These are phyloP conservation scores for Penicillium simplicissimum DNA, from an alignment of 495 filamentous ascomycete species.

Conservation along the genomic window DNA sequence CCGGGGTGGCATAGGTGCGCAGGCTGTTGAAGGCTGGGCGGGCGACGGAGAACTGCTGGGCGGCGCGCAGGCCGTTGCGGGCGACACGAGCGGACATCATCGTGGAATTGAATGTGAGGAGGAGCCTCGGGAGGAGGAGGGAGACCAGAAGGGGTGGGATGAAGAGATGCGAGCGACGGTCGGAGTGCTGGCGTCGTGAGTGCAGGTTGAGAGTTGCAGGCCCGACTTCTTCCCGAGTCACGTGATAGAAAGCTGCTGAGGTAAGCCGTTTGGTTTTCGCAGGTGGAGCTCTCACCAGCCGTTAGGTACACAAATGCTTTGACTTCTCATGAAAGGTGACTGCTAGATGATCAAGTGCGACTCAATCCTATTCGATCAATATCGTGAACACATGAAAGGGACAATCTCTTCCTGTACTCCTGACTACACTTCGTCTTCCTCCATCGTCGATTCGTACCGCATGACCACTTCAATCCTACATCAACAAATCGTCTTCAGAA, in stretches of 20 bases:
- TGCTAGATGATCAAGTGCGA: neutral
- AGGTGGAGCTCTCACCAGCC: neutral
- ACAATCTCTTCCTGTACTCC: no score
- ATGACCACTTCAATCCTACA: neutral
- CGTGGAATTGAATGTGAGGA: conserved; percentile 29
- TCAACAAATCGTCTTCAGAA: neutral
- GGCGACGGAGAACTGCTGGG: conserved; percentile 49
- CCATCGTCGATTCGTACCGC: neutral
- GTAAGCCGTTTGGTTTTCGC: conserved; percentile 13
- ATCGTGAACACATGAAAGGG: no score
- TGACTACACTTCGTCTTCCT: neutral
- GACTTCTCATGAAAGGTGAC: neutral
- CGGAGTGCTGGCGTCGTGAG: conserved; percentile 33
- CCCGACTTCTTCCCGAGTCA: conserved; percentile 48
- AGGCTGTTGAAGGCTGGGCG: conserved; percentile 48
- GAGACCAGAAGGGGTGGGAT: conserved; percentile 27
- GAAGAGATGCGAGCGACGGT: conserved; percentile 33
- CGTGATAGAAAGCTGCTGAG: conserved; percentile 37
- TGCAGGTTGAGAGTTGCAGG: conserved; percentile 38
- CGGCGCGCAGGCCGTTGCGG: conserved; percentile 52
- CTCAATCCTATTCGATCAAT: no score
- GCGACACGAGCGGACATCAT: conserved; percentile 51
- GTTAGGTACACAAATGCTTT: neutral
- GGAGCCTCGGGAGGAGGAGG: conserved; percentile 30
- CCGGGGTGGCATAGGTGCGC: conserved; percentile 75